Evolutionary conservation across 257 asterid species (phyloP), one percentile per base, ranked within the genome.

Genomic region (Euphrasia confusa): DNA sequence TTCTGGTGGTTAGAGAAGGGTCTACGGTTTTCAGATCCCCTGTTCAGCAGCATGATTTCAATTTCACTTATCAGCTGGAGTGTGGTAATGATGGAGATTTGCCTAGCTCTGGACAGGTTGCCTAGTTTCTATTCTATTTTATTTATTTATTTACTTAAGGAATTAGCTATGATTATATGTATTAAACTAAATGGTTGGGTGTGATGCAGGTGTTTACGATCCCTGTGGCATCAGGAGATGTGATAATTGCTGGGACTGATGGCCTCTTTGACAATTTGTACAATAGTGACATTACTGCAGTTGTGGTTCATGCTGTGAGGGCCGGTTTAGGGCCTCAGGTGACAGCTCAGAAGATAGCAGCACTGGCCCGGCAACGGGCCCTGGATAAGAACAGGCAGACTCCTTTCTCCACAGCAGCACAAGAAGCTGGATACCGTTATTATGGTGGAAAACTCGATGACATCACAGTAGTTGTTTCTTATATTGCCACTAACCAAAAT

Each of bases 351-450:
- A 85, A 87, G 80, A 77, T 93, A 60, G 95, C 95, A 45, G 95
- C 97, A 57, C 73, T 93, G 79, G 99, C 99, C 7, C 88, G 88
- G 3, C 95, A 89, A 75, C 76, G 99, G 52, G 99, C 99, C 33
- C 86, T 55, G 58, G 99, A 93, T 77, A 89, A 80, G 60, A 79
- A 87, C 83, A 68, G 97, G 66, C 99, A 89, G 79, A 85, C 99
- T 35, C 99, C 99, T 66, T 93, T 93, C 81, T 87, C 99, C 52
- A n/a, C 96, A 49, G 99, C 99, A 60, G 99, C 99, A 18, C 99
- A 89, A 71, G 96, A 93, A 66, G 97, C 97, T 32, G 99, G 99
- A 13, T 80, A 80, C 72, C 97, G 94, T 28, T 93, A 89, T 69
- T 77, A 86, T 70, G 99, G 99, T 70, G 99, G 99, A 52, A 93